Evolutionary conservation across 495 filamentous ascomycete genomes (phyloP), one percentile per base, ranked within the genome.

Genomic region (Apiosordaria backusii): DNA sequence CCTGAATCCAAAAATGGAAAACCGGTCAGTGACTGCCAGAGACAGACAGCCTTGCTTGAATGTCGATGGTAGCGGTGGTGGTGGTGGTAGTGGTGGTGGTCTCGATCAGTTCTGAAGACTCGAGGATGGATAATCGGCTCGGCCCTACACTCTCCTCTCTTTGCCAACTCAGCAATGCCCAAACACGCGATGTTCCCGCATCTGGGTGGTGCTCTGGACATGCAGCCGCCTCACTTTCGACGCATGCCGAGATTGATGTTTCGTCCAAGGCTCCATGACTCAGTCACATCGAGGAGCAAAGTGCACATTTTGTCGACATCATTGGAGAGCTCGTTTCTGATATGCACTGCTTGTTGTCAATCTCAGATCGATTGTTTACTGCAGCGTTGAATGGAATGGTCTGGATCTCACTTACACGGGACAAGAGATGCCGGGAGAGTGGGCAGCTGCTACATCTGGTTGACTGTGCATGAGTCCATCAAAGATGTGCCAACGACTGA

Each of bases 181-280:
- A 65, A 58, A 53, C 24, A 23, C 63, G 29, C 63, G 53, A 65
- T 65, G 63, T 58, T 45, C 57, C 64, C 58, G 40, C 15, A 52
- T n/a, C 40, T 50, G 58, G 57, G 55, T 50, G 25, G 35, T 45
- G 64, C 68, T 52, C 61, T 65, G 64, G 63, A 52, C 63, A 64
- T 70, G 68, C 68, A 67, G 40, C 62, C 60, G 68, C 66, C 68
- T 61, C 65, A 62, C 52, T 65, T 60, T 55, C 23, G 13, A 55
- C 58, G 64, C 58, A 64, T 19, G n/a, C 22, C 35, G 59, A 60
- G 55, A 66, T 26, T 53, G 26, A 53, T 26, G 18, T 67, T 60
- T 61, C 60, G 24, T 35, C 10, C 24, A 40, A 27, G 16, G 54
- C 26, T 59, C 60, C 53, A 67, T 57, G 60, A 67, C 52, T 63